Evolutionary conservation across 2,329 filamentous ascomycete species (phyloP).

Genomic region (Knoxdaviesia proteae): DNA sequence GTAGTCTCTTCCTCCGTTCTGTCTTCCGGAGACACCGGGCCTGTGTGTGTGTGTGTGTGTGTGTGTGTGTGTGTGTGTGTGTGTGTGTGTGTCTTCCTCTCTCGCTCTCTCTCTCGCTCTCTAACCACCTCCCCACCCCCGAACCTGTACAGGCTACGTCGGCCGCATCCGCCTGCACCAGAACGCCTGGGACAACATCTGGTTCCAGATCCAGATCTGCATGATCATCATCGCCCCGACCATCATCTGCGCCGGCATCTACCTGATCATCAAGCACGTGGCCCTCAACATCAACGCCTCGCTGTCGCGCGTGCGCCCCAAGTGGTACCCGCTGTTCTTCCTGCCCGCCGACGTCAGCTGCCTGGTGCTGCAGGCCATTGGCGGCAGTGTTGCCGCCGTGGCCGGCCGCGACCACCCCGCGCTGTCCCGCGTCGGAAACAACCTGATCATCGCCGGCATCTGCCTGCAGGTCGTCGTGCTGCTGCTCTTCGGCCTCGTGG

Average conservation of each 20-base stretch:
- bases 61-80: too few species aligned
- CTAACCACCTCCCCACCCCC: too few species aligned
- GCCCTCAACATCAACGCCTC: conserved; percentile 24
- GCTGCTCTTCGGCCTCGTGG: conserved; percentile 20
- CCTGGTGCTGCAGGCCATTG: conserved; percentile 36
- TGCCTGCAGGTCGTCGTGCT: conserved; percentile 31
- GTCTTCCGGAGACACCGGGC: not conserved
- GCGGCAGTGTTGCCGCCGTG: conserved; percentile 32
- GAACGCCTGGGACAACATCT: conserved; percentile 31
- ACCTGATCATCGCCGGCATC: conserved; percentile 31
- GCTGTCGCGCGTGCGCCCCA: conserved; percentile 28
- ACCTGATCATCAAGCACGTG: conserved; percentile 42
- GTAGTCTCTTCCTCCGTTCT: conserved; percentile 4
- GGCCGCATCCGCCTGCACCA: conserved; percentile 26
- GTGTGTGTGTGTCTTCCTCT: too few species aligned
- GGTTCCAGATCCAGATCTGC: conserved; percentile 38
- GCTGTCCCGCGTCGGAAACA: conserved; percentile 24
- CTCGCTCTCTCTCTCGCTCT: not conserved
- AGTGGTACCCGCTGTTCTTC: conserved; percentile 34
- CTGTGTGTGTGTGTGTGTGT: too few species aligned
- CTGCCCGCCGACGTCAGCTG: conserved; percentile 37
- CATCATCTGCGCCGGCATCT: conserved; percentile 40
- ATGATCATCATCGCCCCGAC: conserved; percentile 38
- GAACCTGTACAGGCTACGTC: conserved; percentile 22
- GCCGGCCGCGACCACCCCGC: conserved; percentile 17